Percentiles rank a stretch among this genome's conserved stretches.
phyloP scores from a whole-genome alignment of 306 rosid genomes.

The Sphenostylis stenocarpa region DNA sequence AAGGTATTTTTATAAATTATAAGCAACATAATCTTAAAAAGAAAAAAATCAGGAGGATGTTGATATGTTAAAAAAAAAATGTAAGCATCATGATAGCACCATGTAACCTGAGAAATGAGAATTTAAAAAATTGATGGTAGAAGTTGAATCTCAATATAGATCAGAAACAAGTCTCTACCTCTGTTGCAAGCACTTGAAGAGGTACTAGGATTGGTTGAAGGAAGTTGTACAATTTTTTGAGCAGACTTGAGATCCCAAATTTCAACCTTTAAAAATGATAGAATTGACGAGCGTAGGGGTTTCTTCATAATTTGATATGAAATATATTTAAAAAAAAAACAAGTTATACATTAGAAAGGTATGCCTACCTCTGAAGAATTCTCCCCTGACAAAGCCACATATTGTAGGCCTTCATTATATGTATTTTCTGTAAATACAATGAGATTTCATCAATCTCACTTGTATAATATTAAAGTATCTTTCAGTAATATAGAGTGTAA shows the following conservation, averaged over 20 bases:
- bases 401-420: conserved; percentile 51
- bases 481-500: neutral
- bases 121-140: conserved; percentile 1
- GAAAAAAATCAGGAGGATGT: neutral
- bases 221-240: conserved; percentile 57
- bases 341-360: conserved; percentile 20
- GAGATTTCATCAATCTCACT: conserved; percentile 27
- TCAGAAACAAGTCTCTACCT: conserved; percentile 53
- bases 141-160: conserved; percentile 23
- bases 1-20: neutral
- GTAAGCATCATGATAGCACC: neutral
- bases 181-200: conserved; percentile 44
- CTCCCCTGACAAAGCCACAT: conserved; percentile 80
- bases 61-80: neutral
- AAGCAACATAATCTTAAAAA: conserved; percentile 3
- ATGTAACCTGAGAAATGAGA: neutral
- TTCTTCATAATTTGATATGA: conserved; percentile 3
- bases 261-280: conserved; percentile 66
- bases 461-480: neutral
- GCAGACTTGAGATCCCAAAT: conserved; percentile 90
- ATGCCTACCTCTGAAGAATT: conserved; percentile 67
- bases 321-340: conserved; percentile 19
- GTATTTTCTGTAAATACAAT: conserved; percentile 36
- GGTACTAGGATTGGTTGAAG: conserved; percentile 46
- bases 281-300: conserved; percentile 21